These are phyloP conservation scores for Ogataea trehalophila DNA, from an alignment of 805 yeast species.

Conservation along the genomic window DNA sequence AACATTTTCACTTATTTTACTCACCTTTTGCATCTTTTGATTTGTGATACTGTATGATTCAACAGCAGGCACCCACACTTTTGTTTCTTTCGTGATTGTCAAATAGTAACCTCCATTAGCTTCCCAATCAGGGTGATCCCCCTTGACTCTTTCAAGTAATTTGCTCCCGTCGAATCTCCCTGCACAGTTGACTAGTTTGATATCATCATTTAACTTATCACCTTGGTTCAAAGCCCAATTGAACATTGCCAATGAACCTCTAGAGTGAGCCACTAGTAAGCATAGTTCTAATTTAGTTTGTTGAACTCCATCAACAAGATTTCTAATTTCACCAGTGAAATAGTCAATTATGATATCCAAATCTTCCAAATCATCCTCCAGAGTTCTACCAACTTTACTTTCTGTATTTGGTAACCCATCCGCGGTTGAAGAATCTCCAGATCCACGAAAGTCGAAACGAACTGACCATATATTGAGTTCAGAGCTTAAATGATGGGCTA, in stretches of 20 bases:
- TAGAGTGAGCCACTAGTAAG: constrained; percentile 69
- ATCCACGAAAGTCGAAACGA: constrained; percentile 80
- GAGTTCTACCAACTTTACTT: constrained; percentile 51
- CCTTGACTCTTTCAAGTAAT: constrained; percentile 36
- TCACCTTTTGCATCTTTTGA: constrained; percentile 41
- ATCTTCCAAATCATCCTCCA: constrained; percentile 67
- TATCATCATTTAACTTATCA: constrained; percentile 25
- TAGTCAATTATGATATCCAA: constrained; percentile 43
- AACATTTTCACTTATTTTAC: constrained; percentile 39
- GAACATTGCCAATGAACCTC: constrained; percentile 76
- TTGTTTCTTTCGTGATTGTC: constrained; percentile 45
- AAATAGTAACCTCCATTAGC: constrained; percentile 36
- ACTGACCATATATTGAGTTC: constrained; percentile 52
- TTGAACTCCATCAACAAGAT: constrained; percentile 15
- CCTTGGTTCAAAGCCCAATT: constrained; percentile 53
- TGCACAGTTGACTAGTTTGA: constrained; percentile 61
- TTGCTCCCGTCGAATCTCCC: constrained; percentile 59
- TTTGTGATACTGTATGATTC: constrained; percentile 50
- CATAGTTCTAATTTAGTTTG: constrained; percentile 43
- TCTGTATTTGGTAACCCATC: too few relatives aligned
- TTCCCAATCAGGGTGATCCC: constrained; percentile 34
- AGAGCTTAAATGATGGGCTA: constrained; percentile 57
- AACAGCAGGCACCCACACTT: constrained; percentile 37
- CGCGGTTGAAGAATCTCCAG: constrained; percentile 62
- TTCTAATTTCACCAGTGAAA: constrained; percentile 16